Percentiles rank a stretch among this genome's conserved stretches.
Conservation (phyloP, 331 rosid genomes). For the Arachis monticola region DNA sequence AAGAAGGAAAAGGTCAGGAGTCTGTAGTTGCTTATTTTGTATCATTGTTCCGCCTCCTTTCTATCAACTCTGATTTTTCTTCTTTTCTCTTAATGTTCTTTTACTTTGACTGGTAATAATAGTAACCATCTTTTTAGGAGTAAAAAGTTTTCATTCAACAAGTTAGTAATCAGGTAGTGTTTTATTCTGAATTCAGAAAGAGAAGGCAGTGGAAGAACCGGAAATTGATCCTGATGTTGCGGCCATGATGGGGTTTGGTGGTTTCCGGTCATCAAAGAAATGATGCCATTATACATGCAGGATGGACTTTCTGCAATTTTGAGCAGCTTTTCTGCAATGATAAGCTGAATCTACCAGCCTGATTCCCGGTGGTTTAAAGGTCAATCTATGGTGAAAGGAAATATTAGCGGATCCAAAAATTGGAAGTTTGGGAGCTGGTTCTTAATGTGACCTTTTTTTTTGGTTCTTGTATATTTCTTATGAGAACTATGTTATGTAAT, state of each 20-base stretch:
- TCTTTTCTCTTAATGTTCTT: not conserved
- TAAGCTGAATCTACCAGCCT: slow-evolving; percentile 28
- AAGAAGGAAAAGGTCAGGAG: slow-evolving; percentile 89
- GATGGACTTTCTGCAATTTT: not conserved
- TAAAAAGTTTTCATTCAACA: not conserved
- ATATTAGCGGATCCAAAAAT: slow-evolving; percentile 7
- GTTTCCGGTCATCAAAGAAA: slow-evolving; percentile 84
- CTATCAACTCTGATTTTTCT: not conserved
- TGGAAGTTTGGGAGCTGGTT: slow-evolving; percentile 13
- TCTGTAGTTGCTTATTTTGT: slow-evolving; percentile 26
- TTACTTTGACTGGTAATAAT: slow-evolving; percentile 9
- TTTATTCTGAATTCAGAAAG: slow-evolving; percentile 62
- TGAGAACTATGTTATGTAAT: slow-evolving; percentile 35
- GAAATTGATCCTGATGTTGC: slow-evolving; percentile 93
- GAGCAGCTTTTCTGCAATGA: slow-evolving; percentile 31
- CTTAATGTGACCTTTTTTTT: slow-evolving; percentile 16
- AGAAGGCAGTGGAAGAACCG: slow-evolving; percentile 75
- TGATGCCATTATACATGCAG: slow-evolving; percentile 31
- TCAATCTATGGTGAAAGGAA: slow-evolving; percentile 25
- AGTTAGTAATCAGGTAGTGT: slow-evolving; percentile 15
- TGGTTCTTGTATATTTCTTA: slow-evolving; percentile 44
- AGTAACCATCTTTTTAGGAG: not conserved
- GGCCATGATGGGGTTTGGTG: slow-evolving; percentile 99
- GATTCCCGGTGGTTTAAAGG: slow-evolving; percentile 23
- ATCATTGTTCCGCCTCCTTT: not conserved